Evolutionary conservation across 2,329 filamentous ascomycete genomes (phyloP).

Genomic region (Diaporthe sp.): DNA sequence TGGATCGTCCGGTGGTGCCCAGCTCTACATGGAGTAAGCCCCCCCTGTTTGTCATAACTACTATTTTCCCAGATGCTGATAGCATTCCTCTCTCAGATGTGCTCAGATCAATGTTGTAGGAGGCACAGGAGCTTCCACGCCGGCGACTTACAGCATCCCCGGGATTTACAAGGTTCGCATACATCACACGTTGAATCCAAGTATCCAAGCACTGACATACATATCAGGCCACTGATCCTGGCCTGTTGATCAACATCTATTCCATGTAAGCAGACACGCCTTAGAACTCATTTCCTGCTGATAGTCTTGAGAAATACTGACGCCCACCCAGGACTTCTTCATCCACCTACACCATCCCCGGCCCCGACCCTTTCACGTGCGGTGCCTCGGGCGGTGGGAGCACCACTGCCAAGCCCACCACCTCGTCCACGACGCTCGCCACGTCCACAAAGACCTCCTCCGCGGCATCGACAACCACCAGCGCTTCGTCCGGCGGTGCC

Average conservation of each 20-base stretch:
- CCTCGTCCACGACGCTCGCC: slow-evolving; percentile 17
- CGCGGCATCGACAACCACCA: neutral
- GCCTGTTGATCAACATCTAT: slow-evolving; percentile 31
- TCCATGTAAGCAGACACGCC: slow-evolving; percentile 18
- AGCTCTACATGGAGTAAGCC: slow-evolving; percentile 40
- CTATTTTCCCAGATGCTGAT: neutral
- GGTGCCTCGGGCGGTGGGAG: slow-evolving; percentile 2
- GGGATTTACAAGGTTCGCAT: slow-evolving; percentile 29
- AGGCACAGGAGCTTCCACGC: slow-evolving; percentile 37
- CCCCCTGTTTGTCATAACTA: neutral
- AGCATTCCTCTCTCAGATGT: slow-evolving; percentile 30
- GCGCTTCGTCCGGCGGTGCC: neutral
- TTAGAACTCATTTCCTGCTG: accelerated
- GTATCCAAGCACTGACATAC: neutral
- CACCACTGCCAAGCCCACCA: neutral
- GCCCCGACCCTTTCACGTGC: slow-evolving; percentile 22
- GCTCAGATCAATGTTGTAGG: slow-evolving; percentile 42
- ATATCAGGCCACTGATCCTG: slow-evolving; percentile 23
- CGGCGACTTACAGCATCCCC: slow-evolving; percentile 29
- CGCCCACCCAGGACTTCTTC: slow-evolving; percentile 8
- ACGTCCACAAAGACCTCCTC: slow-evolving; percentile 15
- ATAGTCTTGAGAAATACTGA: neutral
- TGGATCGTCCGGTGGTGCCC: slow-evolving; percentile 40
- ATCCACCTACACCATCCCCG: slow-evolving; percentile 27
- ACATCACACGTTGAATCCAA: neutral